Conservation (phyloP, 2,329 filamentous ascomycete species). For the Epichloe hybrida region DNA sequence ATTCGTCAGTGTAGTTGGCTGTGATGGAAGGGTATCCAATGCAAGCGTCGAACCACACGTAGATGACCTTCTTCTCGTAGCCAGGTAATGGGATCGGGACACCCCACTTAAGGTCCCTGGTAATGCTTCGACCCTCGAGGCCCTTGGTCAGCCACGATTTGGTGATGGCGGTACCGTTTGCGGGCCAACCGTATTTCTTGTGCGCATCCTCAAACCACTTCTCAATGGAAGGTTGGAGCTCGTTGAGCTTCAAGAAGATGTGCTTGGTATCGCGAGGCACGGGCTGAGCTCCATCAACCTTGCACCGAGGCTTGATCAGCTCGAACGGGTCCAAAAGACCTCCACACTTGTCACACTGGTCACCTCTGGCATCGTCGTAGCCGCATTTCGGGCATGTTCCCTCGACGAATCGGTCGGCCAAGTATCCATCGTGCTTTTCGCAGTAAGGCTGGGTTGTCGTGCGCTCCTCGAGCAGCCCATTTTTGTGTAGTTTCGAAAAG, state of each 20-base stretch:
- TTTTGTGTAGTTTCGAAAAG: conserved; percentile 75
- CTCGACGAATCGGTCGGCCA: conserved; percentile 79
- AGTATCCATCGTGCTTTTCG: conserved; percentile 59
- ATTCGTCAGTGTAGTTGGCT: conserved; percentile 73
- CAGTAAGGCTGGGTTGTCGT: conserved; percentile 86
- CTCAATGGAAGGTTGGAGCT: conserved; percentile 62
- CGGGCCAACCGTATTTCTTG: conserved; percentile 61
- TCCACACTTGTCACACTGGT: conserved; percentile 66
- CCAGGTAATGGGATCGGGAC: conserved; percentile 38
- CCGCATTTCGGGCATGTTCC: conserved; percentile 63
- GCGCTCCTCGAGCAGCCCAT: conserved; percentile 77
- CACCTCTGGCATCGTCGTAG: conserved; percentile 57
- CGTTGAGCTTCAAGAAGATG: conserved; percentile 76
- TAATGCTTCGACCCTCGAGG: conserved; percentile 76
- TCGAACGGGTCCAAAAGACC: conserved; percentile 58
- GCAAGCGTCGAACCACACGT: conserved; percentile 87
- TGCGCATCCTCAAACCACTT: conserved; percentile 65
- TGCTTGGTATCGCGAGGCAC: conserved; percentile 77
- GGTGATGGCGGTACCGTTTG: conserved; percentile 64
- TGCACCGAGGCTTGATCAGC: conserved; percentile 77
- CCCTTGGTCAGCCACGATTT: conserved; percentile 74
- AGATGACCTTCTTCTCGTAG: conserved; percentile 59
- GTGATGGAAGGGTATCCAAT: conserved; percentile 96
- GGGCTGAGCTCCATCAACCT: conserved; percentile 74
- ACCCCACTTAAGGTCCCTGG: conserved; percentile 86